These are phyloP conservation scores for Cladorrhinum samala DNA, from an alignment of 495 filamentous ascomycete species.

Conservation along the genomic window DNA sequence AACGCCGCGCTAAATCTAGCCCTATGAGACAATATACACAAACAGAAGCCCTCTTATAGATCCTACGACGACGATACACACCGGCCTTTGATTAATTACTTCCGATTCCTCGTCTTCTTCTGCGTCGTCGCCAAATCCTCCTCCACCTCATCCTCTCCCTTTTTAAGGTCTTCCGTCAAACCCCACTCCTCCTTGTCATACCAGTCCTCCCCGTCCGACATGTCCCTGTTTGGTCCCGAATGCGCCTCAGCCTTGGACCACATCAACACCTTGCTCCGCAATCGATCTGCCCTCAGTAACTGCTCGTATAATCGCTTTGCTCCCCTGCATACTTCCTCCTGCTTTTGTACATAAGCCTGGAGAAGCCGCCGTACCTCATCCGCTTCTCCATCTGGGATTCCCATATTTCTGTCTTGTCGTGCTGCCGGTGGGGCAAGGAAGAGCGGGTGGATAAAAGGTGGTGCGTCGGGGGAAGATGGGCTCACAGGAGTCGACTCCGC, in stretches of 20 bases:
- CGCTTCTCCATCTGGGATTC: conserved; percentile 74
- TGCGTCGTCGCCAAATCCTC: conserved; percentile 65
- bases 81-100: conserved; percentile 18
- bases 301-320: conserved; percentile 68
- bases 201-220: conserved; percentile 96
- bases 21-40: background rate
- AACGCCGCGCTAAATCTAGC: background rate
- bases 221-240: conserved; percentile 56
- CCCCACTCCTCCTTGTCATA: conserved; percentile 89
- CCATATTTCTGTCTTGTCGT: conserved; percentile 70
- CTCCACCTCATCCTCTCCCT: conserved; percentile 88
- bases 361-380: conserved; percentile 82
- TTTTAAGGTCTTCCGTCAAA: conserved; percentile 76
- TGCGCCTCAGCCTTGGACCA: conserved; percentile 89
- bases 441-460: conserved; percentile 68
- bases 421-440: conserved; percentile 68
- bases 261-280: conserved; percentile 71
- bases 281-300: conserved; percentile 68
- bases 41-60: background rate
- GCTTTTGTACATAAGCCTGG: conserved; percentile 84
- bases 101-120: conserved; percentile 67
- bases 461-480: conserved; percentile 35
- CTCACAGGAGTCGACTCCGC: background rate
- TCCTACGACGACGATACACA: no score
- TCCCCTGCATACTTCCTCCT: conserved; percentile 87